phyloP scores from a whole-genome alignment of 352 stramenopile genomes.

The Globisporangium orthogonon region DNA sequence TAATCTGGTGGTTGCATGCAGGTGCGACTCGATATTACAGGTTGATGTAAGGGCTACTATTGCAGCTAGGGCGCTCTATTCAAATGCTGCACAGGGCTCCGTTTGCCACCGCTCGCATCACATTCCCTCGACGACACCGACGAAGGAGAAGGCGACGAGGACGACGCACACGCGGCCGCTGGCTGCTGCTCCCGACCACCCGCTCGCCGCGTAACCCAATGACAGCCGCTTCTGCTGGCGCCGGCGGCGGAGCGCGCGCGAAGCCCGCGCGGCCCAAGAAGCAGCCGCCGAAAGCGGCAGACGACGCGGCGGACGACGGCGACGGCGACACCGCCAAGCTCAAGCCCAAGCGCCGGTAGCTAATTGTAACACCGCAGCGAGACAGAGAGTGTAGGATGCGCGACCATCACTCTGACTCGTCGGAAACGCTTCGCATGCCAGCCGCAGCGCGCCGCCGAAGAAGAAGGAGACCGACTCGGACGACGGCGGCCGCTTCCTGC shows the following conservation, averaged over 20 bases:
- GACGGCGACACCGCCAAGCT: constrained; percentile 14
- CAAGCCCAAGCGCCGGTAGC: constrained; percentile 35
- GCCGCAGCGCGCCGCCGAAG: constrained; percentile 39
- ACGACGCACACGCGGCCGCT: not conserved
- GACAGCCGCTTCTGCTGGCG: not conserved
- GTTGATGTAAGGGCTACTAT: no score
- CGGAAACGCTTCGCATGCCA: constrained; percentile 10
- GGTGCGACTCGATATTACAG: no score
- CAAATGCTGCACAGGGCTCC: not conserved
- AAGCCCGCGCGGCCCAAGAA: constrained; percentile 16
- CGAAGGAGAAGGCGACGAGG: not conserved
- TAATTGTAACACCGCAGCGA: no score
- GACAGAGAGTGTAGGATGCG: not conserved
- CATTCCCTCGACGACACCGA: constrained; percentile 2
- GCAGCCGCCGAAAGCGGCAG: constrained; percentile 9
- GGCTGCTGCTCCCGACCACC: not conserved
- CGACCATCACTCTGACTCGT: not conserved
- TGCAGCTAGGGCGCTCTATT: no score
- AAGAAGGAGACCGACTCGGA: constrained; percentile 35
- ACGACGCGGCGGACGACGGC: constrained; percentile 8
- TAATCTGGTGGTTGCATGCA: no score
- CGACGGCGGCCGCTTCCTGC: constrained; percentile 19
- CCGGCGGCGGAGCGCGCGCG: not conserved
- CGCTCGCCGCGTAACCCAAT: not conserved
- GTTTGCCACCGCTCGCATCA: not conserved